Evolutionary conservation across 2,329 filamentous ascomycete genomes (phyloP).

Genomic region (Fusarium paranaense): DNA sequence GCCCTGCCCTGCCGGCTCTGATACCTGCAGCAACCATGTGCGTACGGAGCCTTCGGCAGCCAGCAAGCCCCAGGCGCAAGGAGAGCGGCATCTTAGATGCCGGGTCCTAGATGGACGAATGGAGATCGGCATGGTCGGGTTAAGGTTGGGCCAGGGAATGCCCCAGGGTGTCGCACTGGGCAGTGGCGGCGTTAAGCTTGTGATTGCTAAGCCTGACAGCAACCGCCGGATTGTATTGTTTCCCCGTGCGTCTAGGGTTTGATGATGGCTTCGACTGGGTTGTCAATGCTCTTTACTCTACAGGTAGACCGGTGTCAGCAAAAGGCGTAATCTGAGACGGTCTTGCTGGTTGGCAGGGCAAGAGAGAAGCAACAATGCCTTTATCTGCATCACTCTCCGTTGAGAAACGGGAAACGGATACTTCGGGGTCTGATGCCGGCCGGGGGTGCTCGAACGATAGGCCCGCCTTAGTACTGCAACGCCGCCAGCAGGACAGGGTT

Average conservation of each 20-base stretch:
- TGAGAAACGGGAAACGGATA: conserved; percentile 14
- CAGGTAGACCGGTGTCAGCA: not conserved
- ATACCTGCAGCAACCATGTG: not conserved
- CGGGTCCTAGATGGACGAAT: conserved; percentile 2
- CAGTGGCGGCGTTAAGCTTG: conserved; percentile 1
- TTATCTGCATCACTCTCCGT: conserved; percentile 14
- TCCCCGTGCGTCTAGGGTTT: not conserved
- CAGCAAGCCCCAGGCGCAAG: not conserved
- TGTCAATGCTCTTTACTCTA: not conserved
- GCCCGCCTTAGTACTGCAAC: conserved; percentile 13
- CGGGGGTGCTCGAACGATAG: conserved; percentile 1
- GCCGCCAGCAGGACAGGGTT: conserved; percentile 1
- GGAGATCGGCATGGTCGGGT: conserved; percentile 17
- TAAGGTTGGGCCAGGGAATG: conserved; percentile 13
- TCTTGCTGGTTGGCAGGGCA: not conserved
- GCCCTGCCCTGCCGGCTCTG: not conserved
- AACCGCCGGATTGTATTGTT: not conserved
- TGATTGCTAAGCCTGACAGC: not conserved
- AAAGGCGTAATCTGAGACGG: not conserved
- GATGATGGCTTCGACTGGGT: not conserved
- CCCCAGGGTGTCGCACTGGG: not conserved
- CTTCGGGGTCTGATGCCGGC: not conserved
- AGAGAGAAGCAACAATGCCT: not conserved
- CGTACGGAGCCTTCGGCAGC: not conserved
- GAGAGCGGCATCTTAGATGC: conserved; percentile 6